Percentiles rank a stretch among this genome's conserved stretches.
phyloP scores from a whole-genome alignment of 208 protist genomes.

The Leishmania guyanensis region DNA sequence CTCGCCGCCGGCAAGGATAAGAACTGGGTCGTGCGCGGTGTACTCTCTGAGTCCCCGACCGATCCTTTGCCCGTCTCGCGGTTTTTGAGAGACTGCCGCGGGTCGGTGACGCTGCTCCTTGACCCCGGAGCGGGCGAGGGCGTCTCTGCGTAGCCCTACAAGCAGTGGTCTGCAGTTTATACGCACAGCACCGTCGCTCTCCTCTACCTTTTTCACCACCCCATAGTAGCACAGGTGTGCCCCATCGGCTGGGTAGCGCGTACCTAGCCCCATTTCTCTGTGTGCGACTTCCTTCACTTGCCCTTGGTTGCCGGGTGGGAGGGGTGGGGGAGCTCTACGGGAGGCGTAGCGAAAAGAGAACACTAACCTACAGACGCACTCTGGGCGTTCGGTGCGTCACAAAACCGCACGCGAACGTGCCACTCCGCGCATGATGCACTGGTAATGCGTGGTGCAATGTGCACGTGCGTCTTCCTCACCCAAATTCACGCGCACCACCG shows the following conservation, averaged over 20 bases:
- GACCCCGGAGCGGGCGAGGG: constrained; percentile 34
- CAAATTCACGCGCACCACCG: background rate
- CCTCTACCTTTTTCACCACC: too few species aligned
- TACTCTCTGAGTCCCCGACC: constrained; percentile 31
- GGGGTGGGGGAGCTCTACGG: background rate
- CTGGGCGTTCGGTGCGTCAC: too few species aligned
- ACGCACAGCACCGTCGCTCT: background rate
- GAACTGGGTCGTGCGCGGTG: constrained; percentile 68
- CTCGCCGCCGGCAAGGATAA: constrained; percentile 71
- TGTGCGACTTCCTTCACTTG: background rate
- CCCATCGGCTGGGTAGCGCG: background rate
- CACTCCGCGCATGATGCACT: background rate
- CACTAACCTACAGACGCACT: background rate
- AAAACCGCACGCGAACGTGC: background rate
- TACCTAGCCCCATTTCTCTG: background rate
- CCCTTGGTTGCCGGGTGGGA: background rate
- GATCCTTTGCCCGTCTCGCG: constrained; percentile 49
- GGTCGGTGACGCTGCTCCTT: constrained; percentile 63
- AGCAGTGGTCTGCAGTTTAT: too few species aligned
- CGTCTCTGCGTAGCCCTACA: background rate
- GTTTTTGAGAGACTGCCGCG: constrained; percentile 69
- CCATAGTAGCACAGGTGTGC: background rate
- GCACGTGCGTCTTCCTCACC: background rate
- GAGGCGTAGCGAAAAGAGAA: background rate
- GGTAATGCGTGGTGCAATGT: background rate